Percentiles rank a stretch among this genome's conserved stretches.
Conservation (phyloP, 495 filamentous ascomycete genomes). For the Penicillium canescens region DNA sequence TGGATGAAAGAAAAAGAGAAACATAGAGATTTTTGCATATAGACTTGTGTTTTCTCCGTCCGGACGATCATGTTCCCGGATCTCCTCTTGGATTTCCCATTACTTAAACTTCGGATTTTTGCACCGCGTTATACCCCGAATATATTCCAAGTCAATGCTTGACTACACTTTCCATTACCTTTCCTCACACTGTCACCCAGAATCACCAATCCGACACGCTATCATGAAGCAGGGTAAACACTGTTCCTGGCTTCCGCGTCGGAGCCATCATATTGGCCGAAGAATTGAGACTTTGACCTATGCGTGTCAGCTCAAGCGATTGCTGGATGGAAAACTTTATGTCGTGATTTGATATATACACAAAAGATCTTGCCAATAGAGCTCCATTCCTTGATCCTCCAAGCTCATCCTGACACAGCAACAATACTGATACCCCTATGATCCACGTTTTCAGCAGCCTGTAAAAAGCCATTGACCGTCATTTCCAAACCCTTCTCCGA, state of each 20-base stretch:
- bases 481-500: conserved; percentile 63
- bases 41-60: not conserved
- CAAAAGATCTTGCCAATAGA: no score
- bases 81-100: not conserved
- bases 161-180: not conserved
- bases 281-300: no score
- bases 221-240: no score
- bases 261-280: no score
- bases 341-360: no score
- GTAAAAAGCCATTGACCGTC: conserved; percentile 64
- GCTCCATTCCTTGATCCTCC: not conserved
- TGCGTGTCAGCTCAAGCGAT: no score
- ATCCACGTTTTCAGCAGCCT: conserved; percentile 47
- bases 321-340: no score
- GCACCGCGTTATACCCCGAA: conserved; percentile 10
- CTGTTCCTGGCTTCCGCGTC: no score
- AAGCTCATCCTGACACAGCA: conserved; percentile 27
- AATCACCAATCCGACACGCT: no score
- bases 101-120: not conserved
- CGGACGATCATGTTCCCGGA: not conserved
- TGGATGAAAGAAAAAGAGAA: conserved; percentile 30
- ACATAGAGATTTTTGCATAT: conserved; percentile 4
- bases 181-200: not conserved
- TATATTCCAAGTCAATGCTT: not conserved
- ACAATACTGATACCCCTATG: conserved; percentile 67